Conservation (phyloP, 2,329 filamentous ascomycete species). For the Pestalotiopsis sp. region DNA sequence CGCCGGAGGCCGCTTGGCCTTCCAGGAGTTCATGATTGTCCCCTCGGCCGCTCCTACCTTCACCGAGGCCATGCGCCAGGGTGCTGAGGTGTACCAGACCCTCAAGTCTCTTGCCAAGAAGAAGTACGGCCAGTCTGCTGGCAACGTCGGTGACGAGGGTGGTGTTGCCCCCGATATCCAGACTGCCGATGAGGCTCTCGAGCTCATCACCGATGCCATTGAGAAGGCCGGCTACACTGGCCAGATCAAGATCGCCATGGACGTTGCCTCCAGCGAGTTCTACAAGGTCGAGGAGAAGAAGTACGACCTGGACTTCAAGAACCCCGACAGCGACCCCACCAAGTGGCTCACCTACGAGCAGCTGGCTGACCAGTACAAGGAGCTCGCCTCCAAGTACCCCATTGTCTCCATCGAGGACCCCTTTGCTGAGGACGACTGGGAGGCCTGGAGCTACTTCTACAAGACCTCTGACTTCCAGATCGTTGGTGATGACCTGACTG, state of each 20-base stretch:
- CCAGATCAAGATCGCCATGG: slow-evolving; percentile 98
- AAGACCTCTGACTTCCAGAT: slow-evolving; percentile 99
- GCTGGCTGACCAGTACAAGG: slow-evolving; percentile 88
- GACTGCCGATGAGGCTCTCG: slow-evolving; percentile 92
- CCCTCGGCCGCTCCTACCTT: slow-evolving; percentile 85
- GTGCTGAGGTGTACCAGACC: slow-evolving; percentile 96
- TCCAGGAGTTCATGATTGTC: slow-evolving; percentile 97
- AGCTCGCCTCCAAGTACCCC: slow-evolving; percentile 90
- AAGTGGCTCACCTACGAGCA: slow-evolving; percentile 99
- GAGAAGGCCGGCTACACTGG: slow-evolving; percentile 94
- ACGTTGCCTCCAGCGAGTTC: slow-evolving; percentile 98
- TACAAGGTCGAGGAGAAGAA: slow-evolving; percentile 98
- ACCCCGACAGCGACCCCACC: slow-evolving; percentile 90
- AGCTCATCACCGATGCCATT: slow-evolving; percentile 93
- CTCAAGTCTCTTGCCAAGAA: slow-evolving; percentile 97
- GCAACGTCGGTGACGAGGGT: slow-evolving; percentile 99
- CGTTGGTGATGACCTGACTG: slow-evolving; percentile 96
- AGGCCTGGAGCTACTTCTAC: slow-evolving; percentile 99
- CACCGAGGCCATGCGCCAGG: slow-evolving; percentile 94
- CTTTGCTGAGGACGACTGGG: slow-evolving; percentile 99
- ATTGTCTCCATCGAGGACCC: slow-evolving; percentile 99
- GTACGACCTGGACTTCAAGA: slow-evolving; percentile 99
- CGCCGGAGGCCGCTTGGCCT: slow-evolving; percentile 92
- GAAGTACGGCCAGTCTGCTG: slow-evolving; percentile 98
- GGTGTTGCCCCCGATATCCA: slow-evolving; percentile 99